Base-by-base conservation (phyloP, 257 asterid genomes). In the Mentha longifolia region DNA sequence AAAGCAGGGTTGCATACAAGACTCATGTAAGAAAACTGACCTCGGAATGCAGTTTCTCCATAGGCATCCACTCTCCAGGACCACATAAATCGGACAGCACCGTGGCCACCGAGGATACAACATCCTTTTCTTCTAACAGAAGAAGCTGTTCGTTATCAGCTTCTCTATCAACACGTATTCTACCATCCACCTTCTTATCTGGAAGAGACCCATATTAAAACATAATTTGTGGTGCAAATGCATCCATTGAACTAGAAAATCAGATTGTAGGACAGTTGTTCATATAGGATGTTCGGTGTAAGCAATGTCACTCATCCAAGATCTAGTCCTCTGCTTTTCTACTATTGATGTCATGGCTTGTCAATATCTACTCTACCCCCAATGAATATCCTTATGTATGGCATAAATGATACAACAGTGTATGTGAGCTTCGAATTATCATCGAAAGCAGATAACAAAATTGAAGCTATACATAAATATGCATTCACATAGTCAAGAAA, bases 1-100 rank as follows among this genome's bases (percentile, higher is more conserved):
- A 35, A 35, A 35, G 39, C 39, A 35, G 39, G 39, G 39, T 37
- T 31, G 65, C 65, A 60, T 11, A n/a, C 5, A 17, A 25, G 49
- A 19, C 25, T 8, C 6, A 52, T 59, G 31, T 15, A 5, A 41
- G 43, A 41, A 57, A 58, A 14, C 30, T 42, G 41, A 91, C 98
- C 97, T 91, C 91, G 12, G 87, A 54, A 66, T 94, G 98, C 70
- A 94, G 97, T 61, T 84, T 89, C 81, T 91, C 96, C 96, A 91
- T 87, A 7, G 95, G 80, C 98, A 94, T 91, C 96, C 96, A 94
- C 22, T 94, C 98, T 64, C 97, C 98, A 33, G 96, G 98, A 61
- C 98, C 97, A 49, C 97, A 94, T 64, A 86, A 81, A 80, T 91
- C 97, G 55, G 97, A 94, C 58, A 94, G 81, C 70, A 91, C 89